phyloP scores from a whole-genome alignment of 495 filamentous ascomycete species.

The Lindgomyces ingoldianus region DNA sequence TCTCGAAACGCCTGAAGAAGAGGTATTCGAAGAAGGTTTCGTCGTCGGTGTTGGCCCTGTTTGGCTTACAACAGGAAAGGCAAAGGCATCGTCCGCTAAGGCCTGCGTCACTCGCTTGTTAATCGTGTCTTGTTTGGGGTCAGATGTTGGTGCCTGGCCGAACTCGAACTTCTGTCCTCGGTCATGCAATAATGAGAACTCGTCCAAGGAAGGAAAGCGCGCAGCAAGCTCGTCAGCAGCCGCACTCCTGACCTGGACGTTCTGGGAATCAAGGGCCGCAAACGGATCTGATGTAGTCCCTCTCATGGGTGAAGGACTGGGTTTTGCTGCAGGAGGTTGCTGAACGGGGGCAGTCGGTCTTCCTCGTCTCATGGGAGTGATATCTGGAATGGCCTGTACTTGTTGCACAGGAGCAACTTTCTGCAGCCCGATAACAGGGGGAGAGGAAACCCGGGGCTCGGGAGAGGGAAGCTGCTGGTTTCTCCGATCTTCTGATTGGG shows the following conservation, averaged over 20 bases:
- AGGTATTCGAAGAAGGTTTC: conserved; percentile 21
- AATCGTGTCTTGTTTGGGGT: conserved; percentile 61
- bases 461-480: conserved; percentile 63
- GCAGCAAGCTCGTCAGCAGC: conserved; percentile 75
- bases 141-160: conserved; percentile 52
- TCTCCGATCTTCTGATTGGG: conserved; percentile 62
- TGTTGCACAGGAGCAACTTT: conserved; percentile 65
- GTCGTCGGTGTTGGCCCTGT: conserved; percentile 20
- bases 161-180: conserved; percentile 89
- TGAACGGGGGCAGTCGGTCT: conserved; percentile 62
- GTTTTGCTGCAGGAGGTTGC: conserved; percentile 53
- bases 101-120: conserved; percentile 76
- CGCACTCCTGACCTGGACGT: conserved; percentile 44
- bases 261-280: conserved; percentile 73
- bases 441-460: conserved; percentile 53
- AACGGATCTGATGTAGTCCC: conserved; percentile 81
- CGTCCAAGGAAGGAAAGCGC: conserved; percentile 87
- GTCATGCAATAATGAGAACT: conserved; percentile 89
- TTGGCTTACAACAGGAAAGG: conserved; percentile 45
- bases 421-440: conserved; percentile 69
- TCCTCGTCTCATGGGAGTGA: conserved; percentile 91
- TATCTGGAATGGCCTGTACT: conserved; percentile 77
- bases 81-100: conserved; percentile 88
- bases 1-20: conserved; percentile 25
- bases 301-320: conserved; percentile 73